Evolutionary conservation across 768 basidiomycete species (phyloP), one percentile per base, ranked within the genome.

Genomic region (Cystobasidium ongulense): DNA sequence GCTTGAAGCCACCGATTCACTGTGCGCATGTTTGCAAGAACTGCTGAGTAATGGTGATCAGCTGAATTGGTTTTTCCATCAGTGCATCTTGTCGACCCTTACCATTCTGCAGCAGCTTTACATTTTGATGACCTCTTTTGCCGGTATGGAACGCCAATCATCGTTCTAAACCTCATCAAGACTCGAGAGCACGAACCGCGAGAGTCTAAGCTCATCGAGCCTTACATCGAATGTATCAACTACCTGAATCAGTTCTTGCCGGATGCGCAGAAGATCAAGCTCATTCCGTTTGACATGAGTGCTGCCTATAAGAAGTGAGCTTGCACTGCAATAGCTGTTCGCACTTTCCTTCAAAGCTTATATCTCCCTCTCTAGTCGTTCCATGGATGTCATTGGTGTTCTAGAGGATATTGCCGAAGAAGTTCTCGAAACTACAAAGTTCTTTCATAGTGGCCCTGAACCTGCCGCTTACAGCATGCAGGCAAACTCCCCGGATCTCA

Each of bases 241-340:
- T 99, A 96, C 79, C 84, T 99, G 35, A 98, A 98, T 76, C 95
- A 99, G 80, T 97, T 96, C 81, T 82, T 99, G 15, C 95, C 96
- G 0, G 84, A 84, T 7, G 88, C 84, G 31, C 89, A 90, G 82
- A 88, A 88, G 82, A 91, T 99, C 87, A 84, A 88, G 17, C 96
- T 98, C 79, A 87, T 91, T 52, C 87, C 92, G 17, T 99, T 92
- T 91, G 96, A 99, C 80, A 96, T 98, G 90, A 88, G 89, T 2
- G 85, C 90, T 46, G 92, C 94, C 1, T 91, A 93, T 76, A 96
- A 96, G 80, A 90, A 92, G 93, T 91, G 77, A n/a, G 85, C 76
- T 5, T 4, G 4, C 33, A 35, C 7, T 38, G 33, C 39, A 10
- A 29, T 10, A 17, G 46, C 46, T 21, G 3, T 63, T n/a, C n/a